A percentile compares a stretch with the other conserved stretches of the same genome.
phyloP scores from a whole-genome alignment of 768 basidiomycete species.

The Saitozyma sp. region DNA sequence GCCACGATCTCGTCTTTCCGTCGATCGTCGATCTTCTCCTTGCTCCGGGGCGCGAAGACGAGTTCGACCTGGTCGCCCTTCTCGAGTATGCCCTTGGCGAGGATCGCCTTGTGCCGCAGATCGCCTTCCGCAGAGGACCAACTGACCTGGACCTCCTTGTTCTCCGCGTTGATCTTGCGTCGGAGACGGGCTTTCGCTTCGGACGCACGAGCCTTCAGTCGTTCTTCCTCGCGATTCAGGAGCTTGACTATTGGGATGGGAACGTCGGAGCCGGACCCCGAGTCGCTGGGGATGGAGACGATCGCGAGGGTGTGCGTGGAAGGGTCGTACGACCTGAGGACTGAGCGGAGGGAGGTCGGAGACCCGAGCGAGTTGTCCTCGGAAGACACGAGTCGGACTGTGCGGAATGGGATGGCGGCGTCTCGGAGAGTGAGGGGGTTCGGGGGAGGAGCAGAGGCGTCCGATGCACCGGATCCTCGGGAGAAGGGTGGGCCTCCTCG shows the following conservation, averaged over 20 bases:
- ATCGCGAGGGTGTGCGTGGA: conserved; percentile 35
- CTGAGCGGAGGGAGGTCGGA: conserved; percentile 22
- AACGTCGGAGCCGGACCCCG: neutral
- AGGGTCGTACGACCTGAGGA: conserved; percentile 27
- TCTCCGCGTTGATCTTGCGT: conserved; percentile 30
- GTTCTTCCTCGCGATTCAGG: conserved; percentile 30
- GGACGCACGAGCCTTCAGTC: conserved; percentile 15
- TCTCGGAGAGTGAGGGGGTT: conserved; percentile 20
- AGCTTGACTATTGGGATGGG: conserved; percentile 42
- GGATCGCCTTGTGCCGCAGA: conserved; percentile 37
- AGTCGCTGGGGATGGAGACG: conserved; percentile 17
- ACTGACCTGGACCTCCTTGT: conserved; percentile 47
- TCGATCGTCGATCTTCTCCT: conserved; percentile 18
- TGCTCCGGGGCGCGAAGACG: conserved; percentile 36
- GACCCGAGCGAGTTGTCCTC: conserved; percentile 28
- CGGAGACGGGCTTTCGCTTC: conserved; percentile 32
- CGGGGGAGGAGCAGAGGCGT: neutral
- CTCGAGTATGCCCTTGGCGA: conserved; percentile 32
- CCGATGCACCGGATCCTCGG: neutral
- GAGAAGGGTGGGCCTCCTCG: conserved; percentile 2
- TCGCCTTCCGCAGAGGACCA: conserved; percentile 48
- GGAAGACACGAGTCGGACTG: conserved; percentile 41
- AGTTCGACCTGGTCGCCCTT: conserved; percentile 44
- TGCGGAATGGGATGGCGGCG: conserved; percentile 36
- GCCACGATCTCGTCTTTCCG: conserved; percentile 35